These are phyloP conservation scores for Oehlia diaphana DNA, from an alignment of 192 early-diverging fungal species.

Conservation along the genomic window DNA sequence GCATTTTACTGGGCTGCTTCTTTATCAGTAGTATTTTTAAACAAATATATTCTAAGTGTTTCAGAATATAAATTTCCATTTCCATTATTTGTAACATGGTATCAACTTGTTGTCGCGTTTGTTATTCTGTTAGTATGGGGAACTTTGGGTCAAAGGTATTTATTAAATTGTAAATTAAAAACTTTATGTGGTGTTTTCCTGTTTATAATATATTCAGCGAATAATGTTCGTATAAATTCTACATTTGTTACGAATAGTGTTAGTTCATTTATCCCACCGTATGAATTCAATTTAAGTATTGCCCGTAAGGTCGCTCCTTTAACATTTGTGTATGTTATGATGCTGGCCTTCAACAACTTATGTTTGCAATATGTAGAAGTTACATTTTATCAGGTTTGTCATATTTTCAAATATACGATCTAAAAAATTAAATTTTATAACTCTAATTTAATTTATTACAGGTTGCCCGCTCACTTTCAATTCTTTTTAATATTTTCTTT, in stretches of 20 bases:
- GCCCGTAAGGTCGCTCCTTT: conserved; percentile 56
- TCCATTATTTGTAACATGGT: conserved; percentile 69
- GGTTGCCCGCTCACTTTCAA: conserved; percentile 66
- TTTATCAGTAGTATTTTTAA: conserved; percentile 64
- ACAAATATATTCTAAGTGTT: conserved; percentile 63
- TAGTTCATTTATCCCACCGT: conserved; percentile 59
- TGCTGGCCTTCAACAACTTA: conserved; percentile 67
- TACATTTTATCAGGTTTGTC: conserved; percentile 62
- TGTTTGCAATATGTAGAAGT: conserved; percentile 67
- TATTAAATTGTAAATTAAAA: neutral
- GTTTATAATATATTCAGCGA: no score
- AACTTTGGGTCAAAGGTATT: conserved; percentile 54
- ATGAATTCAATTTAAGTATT: conserved; percentile 56
- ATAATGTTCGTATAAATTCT: neutral
- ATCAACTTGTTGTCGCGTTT: conserved; percentile 60
- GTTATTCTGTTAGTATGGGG: conserved; percentile 55
- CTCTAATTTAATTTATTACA: conserved; percentile 5
- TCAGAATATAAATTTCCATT: conserved; percentile 65
- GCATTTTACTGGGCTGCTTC: conserved; percentile 64
- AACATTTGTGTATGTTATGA: conserved; percentile 64
- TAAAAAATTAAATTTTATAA: neutral
- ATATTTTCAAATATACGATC: neutral
- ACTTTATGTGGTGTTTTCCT: no score
- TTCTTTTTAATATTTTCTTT: conserved; percentile 68
- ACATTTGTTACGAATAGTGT: conserved; percentile 31